A percentile compares a stretch with the other conserved stretches of the same genome.
phyloP scores from a whole-genome alignment of 345 rosid genomes.

The Pugionium cornutum region DNA sequence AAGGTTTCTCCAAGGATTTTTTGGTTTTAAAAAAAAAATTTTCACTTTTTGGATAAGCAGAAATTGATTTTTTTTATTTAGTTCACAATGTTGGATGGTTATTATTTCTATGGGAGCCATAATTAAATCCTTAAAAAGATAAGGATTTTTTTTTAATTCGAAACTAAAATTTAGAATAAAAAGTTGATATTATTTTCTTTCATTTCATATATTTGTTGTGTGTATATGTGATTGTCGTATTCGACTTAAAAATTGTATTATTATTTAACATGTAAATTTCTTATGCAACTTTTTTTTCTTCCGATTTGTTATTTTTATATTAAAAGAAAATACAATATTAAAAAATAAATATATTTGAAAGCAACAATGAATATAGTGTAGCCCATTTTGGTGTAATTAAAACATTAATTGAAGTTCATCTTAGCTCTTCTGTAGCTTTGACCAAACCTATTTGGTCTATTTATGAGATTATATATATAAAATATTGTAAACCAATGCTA shows the following conservation, averaged over 20 bases:
- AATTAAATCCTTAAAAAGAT: background rate
- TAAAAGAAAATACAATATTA: background rate
- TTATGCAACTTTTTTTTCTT: conserved; percentile 13
- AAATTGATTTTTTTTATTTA: background rate
- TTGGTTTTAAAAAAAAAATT: background rate
- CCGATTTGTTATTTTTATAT: background rate
- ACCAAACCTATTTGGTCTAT: conserved; percentile 19
- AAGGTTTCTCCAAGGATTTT: background rate
- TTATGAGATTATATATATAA: conserved; percentile 14
- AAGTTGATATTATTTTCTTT: background rate
- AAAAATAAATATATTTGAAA: background rate
- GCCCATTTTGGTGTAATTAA: conserved; percentile 15
- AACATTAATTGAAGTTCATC: conserved; percentile 12
- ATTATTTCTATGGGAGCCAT: background rate
- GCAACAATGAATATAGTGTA: background rate
- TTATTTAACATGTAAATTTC: background rate
- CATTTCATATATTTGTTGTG: background rate
- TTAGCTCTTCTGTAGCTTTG: conserved; percentile 25
- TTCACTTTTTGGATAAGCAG: background rate
- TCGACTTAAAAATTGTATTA: conserved; percentile 1
- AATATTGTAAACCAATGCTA: conserved; percentile 10
- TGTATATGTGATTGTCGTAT: background rate
- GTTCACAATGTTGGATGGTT: background rate
- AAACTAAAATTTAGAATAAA: background rate
- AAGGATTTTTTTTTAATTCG: background rate